A percentile compares a stretch with the other conserved stretches of the same genome.
Evolutionary conservation across 129 eudicot genomes (phyloP).

Genomic region (Tanacetum coccineum): DNA sequence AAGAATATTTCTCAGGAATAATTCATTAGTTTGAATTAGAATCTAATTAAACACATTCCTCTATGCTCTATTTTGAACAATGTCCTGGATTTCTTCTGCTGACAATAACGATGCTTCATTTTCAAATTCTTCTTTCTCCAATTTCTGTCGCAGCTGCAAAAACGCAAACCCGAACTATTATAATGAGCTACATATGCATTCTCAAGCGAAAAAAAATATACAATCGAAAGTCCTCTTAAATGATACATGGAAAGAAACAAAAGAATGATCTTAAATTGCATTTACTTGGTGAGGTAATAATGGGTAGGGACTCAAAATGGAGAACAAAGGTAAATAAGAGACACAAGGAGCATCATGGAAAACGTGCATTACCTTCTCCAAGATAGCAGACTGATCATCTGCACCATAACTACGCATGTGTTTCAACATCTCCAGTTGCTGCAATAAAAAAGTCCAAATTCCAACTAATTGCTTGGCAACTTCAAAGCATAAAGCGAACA

Average conservation of each 20-base stretch:
- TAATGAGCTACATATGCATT: not conserved
- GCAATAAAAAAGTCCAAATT: slow-evolving; percentile 22
- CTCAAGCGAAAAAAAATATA: not conserved
- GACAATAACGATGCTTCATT: slow-evolving; percentile 58
- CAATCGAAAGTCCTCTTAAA: not conserved
- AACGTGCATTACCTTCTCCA: slow-evolving; percentile 48
- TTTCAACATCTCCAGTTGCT: slow-evolving; percentile 96
- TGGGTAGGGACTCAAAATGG: not conserved
- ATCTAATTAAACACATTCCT: not conserved
- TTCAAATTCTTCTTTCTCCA: slow-evolving; percentile 76
- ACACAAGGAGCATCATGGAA: not conserved
- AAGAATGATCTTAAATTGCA: not conserved
- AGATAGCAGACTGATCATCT: slow-evolving; percentile 74
- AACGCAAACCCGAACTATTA: slow-evolving; percentile 3
- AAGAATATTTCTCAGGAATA: no score
- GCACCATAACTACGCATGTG: slow-evolving; percentile 69
- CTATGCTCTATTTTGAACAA: slow-evolving; percentile 47
- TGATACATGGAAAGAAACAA: not conserved
- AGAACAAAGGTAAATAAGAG: not conserved
- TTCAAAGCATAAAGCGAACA: not conserved
- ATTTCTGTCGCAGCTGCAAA: slow-evolving; percentile 65
- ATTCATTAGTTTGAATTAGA: not conserved
- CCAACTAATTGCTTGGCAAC: not conserved
- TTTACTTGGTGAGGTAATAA: not conserved
- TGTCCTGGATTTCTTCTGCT: slow-evolving; percentile 63